Evolutionary conservation across 352 stramenopile genomes (phyloP).

Genomic region (Peronospora farinosa): DNA sequence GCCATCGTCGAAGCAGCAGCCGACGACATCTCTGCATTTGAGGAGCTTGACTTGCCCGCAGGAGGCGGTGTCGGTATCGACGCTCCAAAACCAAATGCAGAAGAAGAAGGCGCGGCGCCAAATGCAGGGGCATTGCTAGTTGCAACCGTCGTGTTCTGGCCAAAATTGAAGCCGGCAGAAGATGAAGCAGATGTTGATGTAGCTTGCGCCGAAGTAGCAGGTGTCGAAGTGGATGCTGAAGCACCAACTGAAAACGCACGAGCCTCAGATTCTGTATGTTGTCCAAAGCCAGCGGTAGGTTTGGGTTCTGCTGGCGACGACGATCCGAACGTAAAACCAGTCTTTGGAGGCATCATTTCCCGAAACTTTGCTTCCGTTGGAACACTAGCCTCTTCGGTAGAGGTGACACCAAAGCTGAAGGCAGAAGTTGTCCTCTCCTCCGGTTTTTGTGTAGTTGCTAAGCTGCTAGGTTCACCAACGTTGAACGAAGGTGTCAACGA

Average conservation of each 20-base stretch:
- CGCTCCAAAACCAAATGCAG: conserved; percentile 20
- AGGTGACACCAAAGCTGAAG: conserved; percentile 20
- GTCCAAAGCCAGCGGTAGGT: conserved; percentile 22
- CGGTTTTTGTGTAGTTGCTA: conserved; percentile 16
- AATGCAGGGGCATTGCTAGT: conserved; percentile 26
- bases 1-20: conserved; percentile 17
- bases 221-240: conserved; percentile 9
- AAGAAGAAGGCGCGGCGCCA: conserved; percentile 11
- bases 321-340: conserved; percentile 42
- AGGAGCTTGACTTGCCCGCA: conserved; percentile 8
- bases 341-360: conserved; percentile 16
- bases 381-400: conserved; percentile 15
- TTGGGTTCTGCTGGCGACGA: conserved; percentile 19
- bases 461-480: conserved; percentile 17
- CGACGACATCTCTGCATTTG: conserved; percentile 6
- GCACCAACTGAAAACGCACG: conserved; percentile 23
- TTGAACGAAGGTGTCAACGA: conserved; percentile 17
- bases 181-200: conserved; percentile 8
- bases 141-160: conserved; percentile 13
- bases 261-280: conserved; percentile 20
- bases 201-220: conserved; percentile 14
- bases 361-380: conserved; percentile 13
- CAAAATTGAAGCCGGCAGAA: conserved; percentile 28
- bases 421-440: conserved; percentile 11
- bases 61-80: conserved; percentile 6